Percentiles rank a stretch among this genome's conserved stretches.
phyloP scores from a whole-genome alignment of 495 filamentous ascomycete species.

The Aspergillus incahuasiensis region DNA sequence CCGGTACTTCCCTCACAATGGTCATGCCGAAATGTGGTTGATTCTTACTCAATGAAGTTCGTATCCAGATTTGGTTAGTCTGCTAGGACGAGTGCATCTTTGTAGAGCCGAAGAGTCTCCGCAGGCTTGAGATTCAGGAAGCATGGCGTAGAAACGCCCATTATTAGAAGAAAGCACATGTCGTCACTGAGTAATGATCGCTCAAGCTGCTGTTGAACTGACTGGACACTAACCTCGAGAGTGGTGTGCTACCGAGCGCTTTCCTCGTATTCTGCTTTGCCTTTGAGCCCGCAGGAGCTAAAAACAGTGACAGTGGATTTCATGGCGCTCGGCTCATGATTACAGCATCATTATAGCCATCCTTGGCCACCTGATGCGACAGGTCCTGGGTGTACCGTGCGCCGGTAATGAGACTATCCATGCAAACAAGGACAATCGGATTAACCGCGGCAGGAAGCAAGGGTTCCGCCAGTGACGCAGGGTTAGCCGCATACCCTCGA shows the following conservation, averaged over 20 bases:
- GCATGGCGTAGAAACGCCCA: not conserved
- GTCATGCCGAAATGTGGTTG: not conserved
- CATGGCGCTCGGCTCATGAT: not conserved
- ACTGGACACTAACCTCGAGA: not conserved
- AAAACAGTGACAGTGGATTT: not conserved
- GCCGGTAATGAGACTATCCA: not conserved
- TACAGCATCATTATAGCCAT: not conserved
- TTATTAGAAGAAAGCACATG: not conserved
- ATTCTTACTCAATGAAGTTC: not conserved
- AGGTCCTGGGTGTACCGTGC: not conserved
- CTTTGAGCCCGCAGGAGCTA: not conserved
- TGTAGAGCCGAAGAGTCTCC: no score
- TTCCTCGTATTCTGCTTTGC: not conserved
- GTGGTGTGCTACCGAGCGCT: not conserved
- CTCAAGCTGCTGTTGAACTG: not conserved
- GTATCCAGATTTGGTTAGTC: slow-evolving; percentile 1
- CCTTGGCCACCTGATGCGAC: not conserved
- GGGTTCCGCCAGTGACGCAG: not conserved
- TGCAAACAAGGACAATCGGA: not conserved
- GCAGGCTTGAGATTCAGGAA: no score
- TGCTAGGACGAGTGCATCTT: no score
- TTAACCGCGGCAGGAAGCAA: not conserved
- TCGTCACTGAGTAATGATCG: not conserved
- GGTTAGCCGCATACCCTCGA: no score
- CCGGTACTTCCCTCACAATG: not conserved